These are phyloP conservation scores for Mycena vitilis DNA, from an alignment of 768 basidiomycete species.

Conservation along the genomic window DNA sequence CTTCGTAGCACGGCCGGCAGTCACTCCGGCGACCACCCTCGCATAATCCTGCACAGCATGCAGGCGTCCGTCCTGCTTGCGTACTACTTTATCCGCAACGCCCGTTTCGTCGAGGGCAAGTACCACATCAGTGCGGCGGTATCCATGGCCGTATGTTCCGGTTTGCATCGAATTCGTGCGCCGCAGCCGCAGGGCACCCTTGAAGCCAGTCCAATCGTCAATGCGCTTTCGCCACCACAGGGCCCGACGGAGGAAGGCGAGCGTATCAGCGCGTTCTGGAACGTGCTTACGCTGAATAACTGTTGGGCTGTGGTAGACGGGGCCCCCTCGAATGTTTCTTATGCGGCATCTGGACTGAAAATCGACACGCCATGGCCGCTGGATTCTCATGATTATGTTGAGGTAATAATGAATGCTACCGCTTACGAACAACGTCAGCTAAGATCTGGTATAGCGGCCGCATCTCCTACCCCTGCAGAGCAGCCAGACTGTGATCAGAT, in stretches of 20 bases:
- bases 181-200: background rate
- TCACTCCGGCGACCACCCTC: slow-evolving; percentile 47
- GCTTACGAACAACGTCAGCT: background rate
- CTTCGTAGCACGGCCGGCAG: slow-evolving; percentile 44
- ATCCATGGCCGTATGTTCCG: slow-evolving; percentile 42
- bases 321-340: slow-evolving; percentile 47
- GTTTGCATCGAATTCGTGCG: slow-evolving; percentile 40
- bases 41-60: slow-evolving; percentile 47
- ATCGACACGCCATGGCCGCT: slow-evolving; percentile 35
- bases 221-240: slow-evolving; percentile 5
- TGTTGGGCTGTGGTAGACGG: slow-evolving; percentile 50
- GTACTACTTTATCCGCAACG: slow-evolving; percentile 56
- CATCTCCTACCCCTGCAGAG: slow-evolving; percentile 8
- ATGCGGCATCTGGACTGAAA: slow-evolving; percentile 38
- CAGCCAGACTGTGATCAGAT: slow-evolving; percentile 17
- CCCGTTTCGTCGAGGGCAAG: slow-evolving; percentile 53
- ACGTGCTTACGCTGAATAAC: slow-evolving; percentile 47
- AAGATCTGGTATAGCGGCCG: background rate
- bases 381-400: slow-evolving; percentile 11
- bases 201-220: background rate
- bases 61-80: slow-evolving; percentile 58
- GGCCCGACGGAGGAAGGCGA: slow-evolving; percentile 24
- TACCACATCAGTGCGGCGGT: slow-evolving; percentile 55
- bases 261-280: slow-evolving; percentile 30
- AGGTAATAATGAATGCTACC: background rate